Percentiles rank a stretch among this genome's conserved stretches.
phyloP scores from a whole-genome alignment of 2,329 filamentous ascomycete species.

The Curvularia lunata region DNA sequence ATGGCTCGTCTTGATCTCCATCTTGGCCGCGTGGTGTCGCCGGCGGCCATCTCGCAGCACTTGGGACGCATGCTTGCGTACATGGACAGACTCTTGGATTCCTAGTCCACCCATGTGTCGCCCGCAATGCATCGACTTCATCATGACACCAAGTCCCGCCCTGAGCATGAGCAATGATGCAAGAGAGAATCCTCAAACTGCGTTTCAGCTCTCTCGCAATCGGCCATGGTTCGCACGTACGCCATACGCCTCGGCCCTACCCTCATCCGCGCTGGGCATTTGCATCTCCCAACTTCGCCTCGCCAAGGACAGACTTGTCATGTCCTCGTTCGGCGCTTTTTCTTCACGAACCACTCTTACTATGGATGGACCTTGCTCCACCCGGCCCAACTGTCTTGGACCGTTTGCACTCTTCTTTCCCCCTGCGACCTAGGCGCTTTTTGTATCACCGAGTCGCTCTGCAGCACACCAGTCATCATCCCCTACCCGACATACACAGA shows the following conservation, averaged over 20 bases:
- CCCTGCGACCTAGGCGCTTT: too few relatives aligned
- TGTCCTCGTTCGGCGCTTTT: not conserved
- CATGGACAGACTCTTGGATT: too few relatives aligned
- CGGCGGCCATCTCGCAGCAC: too few relatives aligned
- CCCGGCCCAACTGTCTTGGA: not conserved
- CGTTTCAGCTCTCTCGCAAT: not conserved
- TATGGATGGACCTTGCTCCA: too few relatives aligned
- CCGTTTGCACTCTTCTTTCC: too few relatives aligned
- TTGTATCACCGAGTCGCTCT: too few relatives aligned
- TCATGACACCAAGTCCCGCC: not conserved
- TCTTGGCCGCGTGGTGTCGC: not conserved
- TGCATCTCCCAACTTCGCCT: not conserved
- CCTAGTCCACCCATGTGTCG: not conserved
- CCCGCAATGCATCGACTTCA: not conserved
- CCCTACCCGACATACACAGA: too few relatives aligned
- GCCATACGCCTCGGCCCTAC: not conserved
- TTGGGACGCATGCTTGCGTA: too few relatives aligned
- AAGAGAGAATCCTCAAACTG: not conserved
- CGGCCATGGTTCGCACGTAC: not conserved
- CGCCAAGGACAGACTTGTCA: not conserved
- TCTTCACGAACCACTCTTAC: not conserved
- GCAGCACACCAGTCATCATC: too few relatives aligned
- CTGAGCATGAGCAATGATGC: not conserved
- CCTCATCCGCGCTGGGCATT: constrained; percentile 1
- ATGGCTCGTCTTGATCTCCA: not conserved